Evolutionary conservation across 2,329 filamentous ascomycete species (phyloP).

Genomic region (Neonectria neomacrospora): DNA sequence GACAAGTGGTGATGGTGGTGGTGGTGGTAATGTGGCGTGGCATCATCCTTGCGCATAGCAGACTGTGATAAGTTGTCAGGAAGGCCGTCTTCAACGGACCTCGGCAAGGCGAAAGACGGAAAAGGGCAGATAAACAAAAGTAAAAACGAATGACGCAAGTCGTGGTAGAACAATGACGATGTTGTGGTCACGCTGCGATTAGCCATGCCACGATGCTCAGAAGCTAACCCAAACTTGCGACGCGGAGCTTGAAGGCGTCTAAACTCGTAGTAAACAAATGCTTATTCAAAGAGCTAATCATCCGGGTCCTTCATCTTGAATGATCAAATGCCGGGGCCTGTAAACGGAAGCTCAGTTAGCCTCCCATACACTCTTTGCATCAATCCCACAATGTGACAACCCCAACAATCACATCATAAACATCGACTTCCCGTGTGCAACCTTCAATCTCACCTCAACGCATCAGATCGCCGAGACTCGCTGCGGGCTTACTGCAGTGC

Average conservation of each 20-base stretch:
- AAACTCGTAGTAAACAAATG: not conserved
- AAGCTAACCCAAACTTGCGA: not conserved
- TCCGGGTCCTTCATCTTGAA: not conserved
- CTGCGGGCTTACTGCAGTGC: not conserved
- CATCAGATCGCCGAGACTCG: conserved; percentile 1
- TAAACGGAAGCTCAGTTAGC: not conserved
- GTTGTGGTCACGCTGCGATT: not conserved
- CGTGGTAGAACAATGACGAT: not conserved
- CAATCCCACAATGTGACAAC: not conserved
- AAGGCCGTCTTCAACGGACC: conserved; percentile 42
- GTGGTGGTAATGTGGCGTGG: conserved; percentile 17
- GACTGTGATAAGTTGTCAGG: not conserved
- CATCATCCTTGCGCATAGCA: conserved; percentile 1
- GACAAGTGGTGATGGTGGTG: not conserved
- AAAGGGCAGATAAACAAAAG: conserved; percentile 8
- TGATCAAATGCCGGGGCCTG: not conserved
- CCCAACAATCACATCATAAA: not conserved
- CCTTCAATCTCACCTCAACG: not conserved
- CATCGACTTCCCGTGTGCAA: not conserved
- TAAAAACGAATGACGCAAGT: conserved; percentile 8
- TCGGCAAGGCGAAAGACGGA: conserved; percentile 14
- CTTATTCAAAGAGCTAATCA: not conserved
- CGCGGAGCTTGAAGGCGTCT: not conserved
- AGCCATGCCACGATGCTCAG: not conserved
- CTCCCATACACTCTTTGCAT: not conserved